Evolutionary conservation across 495 filamentous ascomycete genomes (phyloP), one percentile per base, ranked within the genome.

Genomic region (Trichoderma virens): DNA sequence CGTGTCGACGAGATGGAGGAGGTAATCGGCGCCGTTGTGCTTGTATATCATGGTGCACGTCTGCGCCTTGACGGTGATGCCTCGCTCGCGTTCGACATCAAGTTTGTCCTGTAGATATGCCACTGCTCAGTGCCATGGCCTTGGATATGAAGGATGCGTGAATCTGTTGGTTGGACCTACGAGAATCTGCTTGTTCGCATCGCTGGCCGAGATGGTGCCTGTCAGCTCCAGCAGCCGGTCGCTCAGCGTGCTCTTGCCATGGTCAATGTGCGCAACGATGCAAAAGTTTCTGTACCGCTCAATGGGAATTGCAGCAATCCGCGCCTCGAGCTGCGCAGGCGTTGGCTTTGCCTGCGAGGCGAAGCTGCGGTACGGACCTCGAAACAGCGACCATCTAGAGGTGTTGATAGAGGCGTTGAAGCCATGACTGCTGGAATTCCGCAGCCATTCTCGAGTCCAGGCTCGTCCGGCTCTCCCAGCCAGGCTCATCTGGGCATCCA

Each of bases 51-150:
- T 98, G 39, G 86, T 92, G 78, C 95, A 98, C 62, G 94, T 98
- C 78, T 98, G 95, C 54, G 94, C 94, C 79, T 98, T 98, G 73
- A 98, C 94, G 2, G 94, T 98, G 70, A 98, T 98, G 56, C 94
- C 94, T 32, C 94, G 84, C 73, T 97, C 92, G 32, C 95, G 82
- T 73, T 98, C 94, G 43, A 98, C 94, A 74, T 98, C 94, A 39
- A 98, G 84, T 70, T 97, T 98, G 74, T 98, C 94, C 71, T 73
- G 64, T n/a, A 11, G 28, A 25, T 7, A 28, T 3, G 23, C 9
- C 2, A 14, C 3, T 7, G 30, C 31, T 56, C 27, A 64, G 35
- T 16, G 30, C 11, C 30, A 28, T 30, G n/a, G 27, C 59, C 13
- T 8, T 4, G 0, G 11, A 8, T n/a, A 28, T 11, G 5, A 13